Evolutionary conservation across 768 basidiomycete genomes (phyloP), one percentile per base, ranked within the genome.

Genomic region (Tulasnella sp.): DNA sequence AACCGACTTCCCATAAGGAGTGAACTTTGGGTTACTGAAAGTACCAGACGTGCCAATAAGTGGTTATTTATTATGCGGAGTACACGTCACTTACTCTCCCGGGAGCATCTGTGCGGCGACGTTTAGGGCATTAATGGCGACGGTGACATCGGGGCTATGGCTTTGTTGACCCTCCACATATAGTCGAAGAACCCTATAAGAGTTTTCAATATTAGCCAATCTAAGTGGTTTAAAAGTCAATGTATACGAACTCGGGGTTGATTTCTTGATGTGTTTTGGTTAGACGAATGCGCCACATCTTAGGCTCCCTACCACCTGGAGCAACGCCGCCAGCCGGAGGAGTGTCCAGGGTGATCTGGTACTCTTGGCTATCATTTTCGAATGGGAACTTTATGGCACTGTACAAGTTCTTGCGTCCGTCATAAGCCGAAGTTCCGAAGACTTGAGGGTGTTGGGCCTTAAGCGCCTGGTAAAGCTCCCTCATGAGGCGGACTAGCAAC

Each of bases 51-150:
- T n/a, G n/a, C n/a, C 47, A 7, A 5, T 48, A 48, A 23, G 11
- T 15, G 34, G 15, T 38, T 8, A 51, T n/a, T 60, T 7, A 3
- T 9, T 30, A 32, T 4, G 15, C n/a, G n/a, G n/a, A n/a, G n/a
- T n/a, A n/a, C n/a, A n/a, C n/a, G n/a, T n/a, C 0, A 27, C 63
- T 19, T n/a, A 68, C 67, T 80, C 68, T 1, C 79, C 83, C 0
- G 88, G 87, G 54, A 80, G 78, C 83, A 86, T 86, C 0, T 86
- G 79, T 13, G 89, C 76, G 8, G 82, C 83, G 3, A 88, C 83
- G 59, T 89, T 89, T 45, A 84, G 10, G 1, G 38, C 50, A 24
- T 56, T 43, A 24, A 56, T 45, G 29, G 42, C 55, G 41, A n/a
- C 9, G 21, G 17, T 34, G 15, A 21, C 21, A 10, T 34, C 27